Evolutionary conservation across 208 protist genomes (phyloP).

Genomic region (Paratrypanosoma confusum): DNA sequence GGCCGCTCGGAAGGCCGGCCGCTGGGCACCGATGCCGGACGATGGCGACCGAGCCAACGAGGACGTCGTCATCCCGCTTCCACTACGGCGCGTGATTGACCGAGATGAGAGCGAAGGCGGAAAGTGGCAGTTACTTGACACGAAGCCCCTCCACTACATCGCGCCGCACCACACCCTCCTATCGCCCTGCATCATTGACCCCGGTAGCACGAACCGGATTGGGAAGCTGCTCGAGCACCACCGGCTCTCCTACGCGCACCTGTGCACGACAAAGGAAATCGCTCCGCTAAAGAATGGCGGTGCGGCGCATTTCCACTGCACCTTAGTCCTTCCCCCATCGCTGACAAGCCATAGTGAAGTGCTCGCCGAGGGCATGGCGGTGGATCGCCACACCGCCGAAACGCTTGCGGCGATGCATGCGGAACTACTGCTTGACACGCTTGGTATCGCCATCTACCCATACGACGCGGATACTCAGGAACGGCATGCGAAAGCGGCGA

Average conservation of each 20-base stretch:
- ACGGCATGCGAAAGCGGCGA: slow-evolving; percentile 56
- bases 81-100: slow-evolving; percentile 36
- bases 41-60: slow-evolving; percentile 14
- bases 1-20: slow-evolving; percentile 53
- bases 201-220: slow-evolving; percentile 27
- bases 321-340: slow-evolving; percentile 15
- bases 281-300: slow-evolving; percentile 13
- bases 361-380: slow-evolving; percentile 60
- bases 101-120: slow-evolving; percentile 71
- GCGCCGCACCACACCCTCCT: slow-evolving; percentile 42
- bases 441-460: slow-evolving; percentile 47
- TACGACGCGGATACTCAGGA: slow-evolving; percentile 45
- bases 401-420: slow-evolving; percentile 81
- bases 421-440: slow-evolving; percentile 70
- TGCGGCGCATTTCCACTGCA: slow-evolving; percentile 11
- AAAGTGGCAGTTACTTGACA: slow-evolving; percentile 64
- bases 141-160: slow-evolving; percentile 19
- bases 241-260: slow-evolving; percentile 31
- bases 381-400: slow-evolving; percentile 28
- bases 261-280: slow-evolving; percentile 17
- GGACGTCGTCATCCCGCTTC: slow-evolving; percentile 34
- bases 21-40: slow-evolving; percentile 62
- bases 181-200: slow-evolving; percentile 62
- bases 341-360: slow-evolving; percentile 18
- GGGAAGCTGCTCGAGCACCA: slow-evolving; percentile 26